Conservation (phyloP, 2,329 filamentous ascomycete genomes). For the Aspergillus glaucus region DNA sequence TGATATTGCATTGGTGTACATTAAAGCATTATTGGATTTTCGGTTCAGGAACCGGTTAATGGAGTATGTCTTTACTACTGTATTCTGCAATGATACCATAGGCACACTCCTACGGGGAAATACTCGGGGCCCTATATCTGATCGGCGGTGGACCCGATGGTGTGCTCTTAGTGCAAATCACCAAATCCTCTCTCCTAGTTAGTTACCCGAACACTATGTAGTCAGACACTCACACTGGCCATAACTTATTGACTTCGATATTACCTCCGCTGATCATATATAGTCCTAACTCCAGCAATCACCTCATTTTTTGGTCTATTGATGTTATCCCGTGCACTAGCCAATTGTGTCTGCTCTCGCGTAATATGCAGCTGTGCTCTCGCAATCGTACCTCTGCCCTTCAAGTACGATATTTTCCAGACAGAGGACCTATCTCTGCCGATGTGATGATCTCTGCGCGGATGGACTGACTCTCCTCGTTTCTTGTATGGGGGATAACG, state of each 20-base stretch:
- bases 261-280: not conserved
- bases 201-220: too few species aligned
- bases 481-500: not conserved
- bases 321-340: not conserved
- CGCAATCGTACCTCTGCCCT: not conserved
- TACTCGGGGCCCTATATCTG: not conserved
- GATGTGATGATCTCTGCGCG: not conserved
- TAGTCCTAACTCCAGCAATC: not conserved
- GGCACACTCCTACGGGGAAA: too few species aligned
- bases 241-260: not conserved
- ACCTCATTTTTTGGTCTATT: not conserved
- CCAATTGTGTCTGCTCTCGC: not conserved
- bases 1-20: conserved; percentile 4
- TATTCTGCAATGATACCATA: not conserved
- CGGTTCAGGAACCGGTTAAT: too few species aligned
- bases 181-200: not conserved
- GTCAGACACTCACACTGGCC: too few species aligned
- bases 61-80: not conserved
- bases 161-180: conserved; percentile 1
- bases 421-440: not conserved
- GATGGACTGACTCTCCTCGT: not conserved
- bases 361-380: not conserved
- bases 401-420: not conserved
- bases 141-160: not conserved
- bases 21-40: conserved; percentile 1